Percentiles rank a stretch among this genome's conserved stretches.
Conservation (phyloP, 1,284 basidiomycete genomes). For the Irpex rosettiformis region DNA sequence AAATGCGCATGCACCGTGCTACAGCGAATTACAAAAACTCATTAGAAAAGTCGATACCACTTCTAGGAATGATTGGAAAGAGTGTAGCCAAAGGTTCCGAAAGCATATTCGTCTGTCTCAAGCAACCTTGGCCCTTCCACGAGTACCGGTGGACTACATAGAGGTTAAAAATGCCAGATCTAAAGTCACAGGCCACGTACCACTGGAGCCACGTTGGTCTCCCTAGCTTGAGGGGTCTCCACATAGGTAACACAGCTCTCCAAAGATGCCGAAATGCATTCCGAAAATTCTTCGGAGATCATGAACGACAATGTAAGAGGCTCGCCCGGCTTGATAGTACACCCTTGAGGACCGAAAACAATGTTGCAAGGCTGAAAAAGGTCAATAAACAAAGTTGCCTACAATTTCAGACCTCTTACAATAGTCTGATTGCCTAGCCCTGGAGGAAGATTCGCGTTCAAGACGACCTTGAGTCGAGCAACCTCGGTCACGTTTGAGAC, state of each 20-base stretch:
- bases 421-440: background rate
- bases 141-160: too few relatives aligned
- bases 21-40: too few relatives aligned
- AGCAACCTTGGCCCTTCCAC: too few relatives aligned
- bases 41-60: too few relatives aligned
- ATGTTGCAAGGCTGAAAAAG: background rate
- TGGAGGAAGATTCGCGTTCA: background rate
- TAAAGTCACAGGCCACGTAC: too few relatives aligned
- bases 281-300: background rate
- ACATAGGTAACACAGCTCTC: background rate
- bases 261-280: background rate
- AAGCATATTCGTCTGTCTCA: too few relatives aligned
- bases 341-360: background rate
- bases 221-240: too few relatives aligned
- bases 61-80: too few relatives aligned
- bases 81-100: too few relatives aligned
- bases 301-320: background rate
- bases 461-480: background rate
- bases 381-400: background rate
- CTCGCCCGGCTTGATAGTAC: background rate
- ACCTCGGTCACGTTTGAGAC: background rate
- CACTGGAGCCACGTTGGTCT: too few relatives aligned
- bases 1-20: too few relatives aligned
- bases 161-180: too few relatives aligned
- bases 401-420: background rate